Evolutionary conservation across 2,329 filamentous ascomycete species (phyloP).

Genomic region (Paraconiothyrium brasiliense): DNA sequence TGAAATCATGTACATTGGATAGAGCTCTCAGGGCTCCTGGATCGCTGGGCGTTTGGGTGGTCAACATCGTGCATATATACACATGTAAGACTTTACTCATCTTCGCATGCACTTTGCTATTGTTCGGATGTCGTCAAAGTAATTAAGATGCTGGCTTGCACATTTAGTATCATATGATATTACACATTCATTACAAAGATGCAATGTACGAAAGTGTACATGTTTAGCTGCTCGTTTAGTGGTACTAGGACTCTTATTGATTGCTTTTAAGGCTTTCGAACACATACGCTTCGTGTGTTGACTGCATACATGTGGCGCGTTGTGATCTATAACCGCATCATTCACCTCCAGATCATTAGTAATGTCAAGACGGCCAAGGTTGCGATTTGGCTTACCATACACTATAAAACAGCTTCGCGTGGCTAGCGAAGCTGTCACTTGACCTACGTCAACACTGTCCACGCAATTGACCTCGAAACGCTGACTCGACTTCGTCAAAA

Average conservation of each 20-base stretch:
- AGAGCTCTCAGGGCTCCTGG: constrained; percentile 13
- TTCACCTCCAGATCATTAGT: background rate
- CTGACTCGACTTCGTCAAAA: background rate
- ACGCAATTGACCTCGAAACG: background rate
- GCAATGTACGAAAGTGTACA: too few species aligned
- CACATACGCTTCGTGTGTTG: too few species aligned
- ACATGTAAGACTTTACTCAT: constrained; percentile 7
- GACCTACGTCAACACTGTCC: background rate
- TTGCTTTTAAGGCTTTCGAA: too few species aligned
- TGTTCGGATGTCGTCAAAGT: background rate
- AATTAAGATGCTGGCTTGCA: background rate
- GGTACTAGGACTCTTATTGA: too few species aligned
- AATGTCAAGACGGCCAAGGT: background rate
- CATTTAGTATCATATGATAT: too few species aligned
- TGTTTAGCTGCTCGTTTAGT: too few species aligned
- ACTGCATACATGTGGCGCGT: background rate
- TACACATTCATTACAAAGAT: too few species aligned
- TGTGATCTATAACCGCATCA: background rate
- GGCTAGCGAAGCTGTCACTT: background rate
- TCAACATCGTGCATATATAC: constrained; percentile 5
- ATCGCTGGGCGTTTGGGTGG: constrained; percentile 14
- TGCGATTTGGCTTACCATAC: background rate
- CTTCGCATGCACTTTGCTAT: background rate
- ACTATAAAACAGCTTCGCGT: background rate
- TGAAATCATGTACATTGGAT: constrained; percentile 16